phyloP scores from a whole-genome alignment of 495 filamentous ascomycete genomes.

The Hypoxylon rickii region DNA sequence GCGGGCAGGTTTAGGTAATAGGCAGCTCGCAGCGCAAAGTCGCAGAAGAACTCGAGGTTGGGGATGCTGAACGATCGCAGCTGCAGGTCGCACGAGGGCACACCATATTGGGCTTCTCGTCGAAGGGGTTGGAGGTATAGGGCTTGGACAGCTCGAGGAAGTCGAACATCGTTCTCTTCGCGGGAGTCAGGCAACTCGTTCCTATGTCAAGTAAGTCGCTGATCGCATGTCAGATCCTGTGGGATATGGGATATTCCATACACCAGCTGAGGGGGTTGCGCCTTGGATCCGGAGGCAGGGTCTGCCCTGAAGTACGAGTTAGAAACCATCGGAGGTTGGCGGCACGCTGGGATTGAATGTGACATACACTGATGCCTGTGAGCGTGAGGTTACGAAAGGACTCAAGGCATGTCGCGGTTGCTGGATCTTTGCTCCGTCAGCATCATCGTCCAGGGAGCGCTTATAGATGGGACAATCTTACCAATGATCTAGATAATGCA shows the following conservation, averaged over 20 bases:
- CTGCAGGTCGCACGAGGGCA: slow-evolving; percentile 88
- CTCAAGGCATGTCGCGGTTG: slow-evolving; percentile 28
- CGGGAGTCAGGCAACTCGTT: slow-evolving; percentile 33
- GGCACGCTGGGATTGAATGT: not conserved
- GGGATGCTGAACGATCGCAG: slow-evolving; percentile 88
- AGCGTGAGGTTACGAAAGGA: slow-evolving; percentile 22
- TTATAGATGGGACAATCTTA: slow-evolving; percentile 4
- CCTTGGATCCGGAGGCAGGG: not conserved
- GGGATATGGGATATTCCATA: slow-evolving; percentile 2
- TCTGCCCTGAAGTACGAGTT: slow-evolving; percentile 2
- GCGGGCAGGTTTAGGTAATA: slow-evolving; percentile 92
- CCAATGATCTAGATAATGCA: slow-evolving; percentile 31
- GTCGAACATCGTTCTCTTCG: slow-evolving; percentile 50
- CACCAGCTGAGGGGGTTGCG: slow-evolving; percentile 21
- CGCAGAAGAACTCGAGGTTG: slow-evolving; percentile 91
- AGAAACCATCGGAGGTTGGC: not conserved
- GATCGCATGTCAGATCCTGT: not conserved
- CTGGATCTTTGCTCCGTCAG: slow-evolving; percentile 33
- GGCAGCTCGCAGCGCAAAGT: slow-evolving; percentile 92
- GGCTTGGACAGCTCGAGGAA: slow-evolving; percentile 79
- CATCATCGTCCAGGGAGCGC: not conserved
- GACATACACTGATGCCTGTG: slow-evolving; percentile 32
- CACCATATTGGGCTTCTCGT: slow-evolving; percentile 69
- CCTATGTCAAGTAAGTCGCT: slow-evolving; percentile 25
- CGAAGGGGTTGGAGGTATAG: slow-evolving; percentile 85